These are phyloP conservation scores for Claviceps capensis DNA, from an alignment of 2,329 filamentous ascomycete species.

Conservation along the genomic window DNA sequence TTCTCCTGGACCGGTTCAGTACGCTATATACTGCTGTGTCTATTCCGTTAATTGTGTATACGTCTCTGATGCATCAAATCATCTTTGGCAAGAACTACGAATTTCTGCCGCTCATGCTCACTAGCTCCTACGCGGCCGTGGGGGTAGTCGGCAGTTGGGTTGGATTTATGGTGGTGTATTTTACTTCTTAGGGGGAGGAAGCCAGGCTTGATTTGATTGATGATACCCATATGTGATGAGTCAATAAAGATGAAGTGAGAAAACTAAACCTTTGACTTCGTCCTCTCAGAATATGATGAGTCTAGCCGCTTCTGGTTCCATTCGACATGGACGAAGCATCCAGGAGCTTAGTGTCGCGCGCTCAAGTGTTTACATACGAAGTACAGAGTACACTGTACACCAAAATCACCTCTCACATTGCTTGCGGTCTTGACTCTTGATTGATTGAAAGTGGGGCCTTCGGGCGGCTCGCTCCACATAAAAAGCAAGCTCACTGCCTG, in stretches of 20 bases:
- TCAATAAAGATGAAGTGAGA: not conserved
- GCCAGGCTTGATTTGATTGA: not conserved
- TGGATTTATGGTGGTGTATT: constrained; percentile 87
- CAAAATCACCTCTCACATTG: too few species aligned
- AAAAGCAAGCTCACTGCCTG: constrained; percentile 15
- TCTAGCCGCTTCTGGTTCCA: not conserved
- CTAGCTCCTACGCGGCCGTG: constrained; percentile 82
- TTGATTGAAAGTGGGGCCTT: constrained; percentile 8
- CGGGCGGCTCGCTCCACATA: constrained; percentile 16
- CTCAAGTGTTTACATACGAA: too few species aligned
- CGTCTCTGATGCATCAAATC: constrained; percentile 69
- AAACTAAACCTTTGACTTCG: not conserved
- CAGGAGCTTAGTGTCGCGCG: too few species aligned
- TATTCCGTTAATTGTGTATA: constrained; percentile 81
- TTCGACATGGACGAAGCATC: too few species aligned
- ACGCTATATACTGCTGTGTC: constrained; percentile 80
- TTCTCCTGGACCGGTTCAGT: constrained; percentile 82
- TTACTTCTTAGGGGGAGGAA: constrained; percentile 34
- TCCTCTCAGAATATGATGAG: not conserved
- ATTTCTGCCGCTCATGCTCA: constrained; percentile 94
- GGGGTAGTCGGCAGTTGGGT: constrained; percentile 95
- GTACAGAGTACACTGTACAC: too few species aligned
- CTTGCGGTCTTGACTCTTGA: too few species aligned
- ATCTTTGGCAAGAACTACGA: constrained; percentile 73
- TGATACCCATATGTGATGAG: not conserved